These are phyloP conservation scores for Ganoderma meredithae DNA, from an alignment of 1,284 basidiomycete species.

Conservation along the genomic window DNA sequence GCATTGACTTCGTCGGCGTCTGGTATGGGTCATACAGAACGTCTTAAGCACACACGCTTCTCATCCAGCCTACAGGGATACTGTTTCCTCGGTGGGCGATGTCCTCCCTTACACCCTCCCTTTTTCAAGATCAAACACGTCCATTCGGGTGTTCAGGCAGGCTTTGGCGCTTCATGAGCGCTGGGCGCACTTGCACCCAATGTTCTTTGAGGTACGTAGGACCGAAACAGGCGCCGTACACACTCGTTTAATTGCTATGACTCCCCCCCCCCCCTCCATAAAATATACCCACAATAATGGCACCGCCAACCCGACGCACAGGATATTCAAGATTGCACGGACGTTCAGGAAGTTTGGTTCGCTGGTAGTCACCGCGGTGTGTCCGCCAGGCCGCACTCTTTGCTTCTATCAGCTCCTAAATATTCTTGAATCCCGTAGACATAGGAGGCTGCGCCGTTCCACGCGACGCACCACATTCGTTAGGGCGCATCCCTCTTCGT, in stretches of 20 bases:
- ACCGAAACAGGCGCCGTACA: too few species aligned
- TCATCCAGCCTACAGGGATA: conserved; percentile 45
- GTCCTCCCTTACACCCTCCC: conserved; percentile 53
- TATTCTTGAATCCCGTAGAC: conserved; percentile 42
- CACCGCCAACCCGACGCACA: neutral
- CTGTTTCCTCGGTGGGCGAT: conserved; percentile 54
- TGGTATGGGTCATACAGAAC: conserved; percentile 43
- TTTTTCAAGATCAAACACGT: conserved; percentile 64
- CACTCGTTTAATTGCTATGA: neutral
- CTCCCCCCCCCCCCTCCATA: neutral
- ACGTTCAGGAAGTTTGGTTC: conserved; percentile 63
- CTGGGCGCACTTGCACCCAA: conserved; percentile 65
- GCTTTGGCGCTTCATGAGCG: conserved; percentile 73
- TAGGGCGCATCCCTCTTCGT: conserved; percentile 65
- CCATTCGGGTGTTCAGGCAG: conserved; percentile 69
- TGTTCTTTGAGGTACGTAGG: conserved; percentile 43
- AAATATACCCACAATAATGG: too few species aligned
- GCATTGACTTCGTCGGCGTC: conserved; percentile 59
- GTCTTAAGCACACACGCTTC: neutral
- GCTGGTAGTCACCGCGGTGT: conserved; percentile 58
- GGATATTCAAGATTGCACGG: conserved; percentile 39
- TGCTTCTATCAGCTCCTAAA: neutral
- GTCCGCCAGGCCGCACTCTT: conserved; percentile 24
- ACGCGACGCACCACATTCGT: conserved; percentile 57
- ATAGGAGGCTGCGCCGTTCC: conserved; percentile 61